A percentile compares a stretch with the other conserved stretches of the same genome.
phyloP scores from a whole-genome alignment of 140 eudicot species.

The Stevia rebaudiana region DNA sequence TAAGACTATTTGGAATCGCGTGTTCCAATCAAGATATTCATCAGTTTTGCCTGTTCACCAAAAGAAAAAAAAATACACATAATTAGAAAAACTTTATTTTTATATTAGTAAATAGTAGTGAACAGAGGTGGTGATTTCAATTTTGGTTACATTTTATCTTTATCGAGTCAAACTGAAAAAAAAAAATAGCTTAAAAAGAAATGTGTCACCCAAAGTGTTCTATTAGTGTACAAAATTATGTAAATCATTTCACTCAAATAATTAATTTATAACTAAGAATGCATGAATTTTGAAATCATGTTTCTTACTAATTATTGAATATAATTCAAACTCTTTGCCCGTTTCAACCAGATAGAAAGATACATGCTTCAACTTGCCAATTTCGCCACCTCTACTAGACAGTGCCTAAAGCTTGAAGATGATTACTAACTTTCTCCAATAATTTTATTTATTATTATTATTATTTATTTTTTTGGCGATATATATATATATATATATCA shows the following conservation, averaged over 20 bases:
- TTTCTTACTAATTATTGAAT: neutral
- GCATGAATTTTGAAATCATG: neutral
- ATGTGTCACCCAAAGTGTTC: neutral
- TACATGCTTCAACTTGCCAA: too few species aligned
- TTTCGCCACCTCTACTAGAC: too few species aligned
- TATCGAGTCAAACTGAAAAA: neutral
- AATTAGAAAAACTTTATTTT: neutral
- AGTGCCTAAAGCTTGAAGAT: too few species aligned
- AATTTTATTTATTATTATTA: too few species aligned
- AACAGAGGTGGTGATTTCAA: neutral
- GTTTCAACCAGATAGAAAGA: too few species aligned
- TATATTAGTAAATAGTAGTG: neutral
- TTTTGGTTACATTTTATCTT: neutral
- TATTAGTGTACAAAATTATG: neutral
- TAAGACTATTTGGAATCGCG: slow-evolving; percentile 63
- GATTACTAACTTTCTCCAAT: too few species aligned
- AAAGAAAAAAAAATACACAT: neutral
- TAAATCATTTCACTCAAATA: neutral
- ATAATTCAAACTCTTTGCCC: too few species aligned
- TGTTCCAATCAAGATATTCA: slow-evolving; percentile 46
- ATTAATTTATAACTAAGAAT: neutral
- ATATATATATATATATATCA: too few species aligned
- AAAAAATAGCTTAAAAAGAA: neutral
- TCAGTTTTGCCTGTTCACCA: slow-evolving; percentile 56
- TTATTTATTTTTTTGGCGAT: too few species aligned